Evolutionary conservation across 768 basidiomycete genomes (phyloP), one percentile per base, ranked within the genome.

Genomic region (Suillus plorans): DNA sequence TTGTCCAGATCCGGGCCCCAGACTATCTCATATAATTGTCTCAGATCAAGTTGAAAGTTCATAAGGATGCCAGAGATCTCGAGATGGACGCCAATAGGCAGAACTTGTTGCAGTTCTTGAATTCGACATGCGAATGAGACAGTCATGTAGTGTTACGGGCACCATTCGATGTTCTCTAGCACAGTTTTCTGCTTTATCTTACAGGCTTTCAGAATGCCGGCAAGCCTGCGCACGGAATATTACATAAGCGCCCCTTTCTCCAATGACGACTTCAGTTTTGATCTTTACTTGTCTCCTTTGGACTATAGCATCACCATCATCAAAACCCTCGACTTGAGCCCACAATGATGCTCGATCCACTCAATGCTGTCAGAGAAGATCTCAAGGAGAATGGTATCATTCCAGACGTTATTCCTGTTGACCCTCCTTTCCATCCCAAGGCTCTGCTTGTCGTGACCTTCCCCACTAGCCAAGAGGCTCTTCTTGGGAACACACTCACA

Each of bases 11-110:
- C 37, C 37, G 39, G 16, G 18, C 44, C 5, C 20, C 12, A 14
- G 25, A 59, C 12, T n/a, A n/a, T 56, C 16, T 28, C 60, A 37
- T 61, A 12, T 37, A 4, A 3, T 50, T 8, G 25, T 50, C 28
- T 22, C 64, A 88, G 87, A 88, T 88, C 57, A 88, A 88, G 71
- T 72, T 88, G 49, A 88, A 86, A 72, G 84, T 88, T 14, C 85
- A 84, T 77, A 86, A 85, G 69, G 85, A 85, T 61, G 82, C 82
- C 49, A 81, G 75, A 22, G 87, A 88, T 65, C 73, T 82, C 47
- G 85, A 85, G 69, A 76, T 85, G 67, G 87, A 88, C 65, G 81
- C 80, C 22, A 87, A 88, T 63, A 78, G 86, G 47, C 69, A 80
- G 73, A 80, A 84, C 68, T 70, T 87, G 63, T 69, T 88, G 18